Evolutionary conservation across 306 rosid species (phyloP), one percentile per base, ranked within the genome.

Genomic region (Inga oerstediana): DNA sequence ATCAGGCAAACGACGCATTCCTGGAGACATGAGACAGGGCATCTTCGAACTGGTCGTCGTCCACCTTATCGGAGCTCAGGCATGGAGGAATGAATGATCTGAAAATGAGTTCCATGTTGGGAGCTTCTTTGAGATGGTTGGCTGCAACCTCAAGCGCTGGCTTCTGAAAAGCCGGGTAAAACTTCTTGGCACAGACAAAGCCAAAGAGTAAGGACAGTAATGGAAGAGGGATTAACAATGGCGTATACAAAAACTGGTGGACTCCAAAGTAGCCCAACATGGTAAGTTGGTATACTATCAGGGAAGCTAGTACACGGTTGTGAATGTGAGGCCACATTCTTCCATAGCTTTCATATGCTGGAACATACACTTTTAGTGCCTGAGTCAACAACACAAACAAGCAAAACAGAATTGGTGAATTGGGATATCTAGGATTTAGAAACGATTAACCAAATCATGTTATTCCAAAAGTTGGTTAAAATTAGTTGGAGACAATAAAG

Each of bases 301-400:
- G 84, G 62, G 99, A 13, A 44, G 98, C 98, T 3, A 97, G 71
- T 37, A 97, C 71, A 8, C 99, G 95, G 66, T 73, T 74, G 73
- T 78, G 69, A 52, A 97, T 79, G 94, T 97, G 99, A 0, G 99
- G 99, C 99, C 99, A 97, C 88, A 96, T 85, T 86, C 89, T 96
- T 83, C 99, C 98, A 69, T 96, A 82, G 76, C 97, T 92, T 84
- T 94, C 99, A 68, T 87, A 96, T 4, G 93, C 20, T 58, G 99
- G 98, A 80, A 93, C 91, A 46, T 94, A 92, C 8, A 96, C 99
- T 85, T 92, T 96, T 54, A 96, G 90, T 56, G 93, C 98, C 99
- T 96, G 95, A 73, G 49, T 56, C 64, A 56, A 56, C n/a, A 20
- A n/a, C 66, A 86, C 43, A 65, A 37, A 69, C 17, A 20, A 69